A percentile compares a stretch with the other conserved stretches of the same genome.
These are phyloP conservation scores for Penicillium rolfsii DNA, from an alignment of 2,329 filamentous ascomycete genomes.

Conservation along the genomic window DNA sequence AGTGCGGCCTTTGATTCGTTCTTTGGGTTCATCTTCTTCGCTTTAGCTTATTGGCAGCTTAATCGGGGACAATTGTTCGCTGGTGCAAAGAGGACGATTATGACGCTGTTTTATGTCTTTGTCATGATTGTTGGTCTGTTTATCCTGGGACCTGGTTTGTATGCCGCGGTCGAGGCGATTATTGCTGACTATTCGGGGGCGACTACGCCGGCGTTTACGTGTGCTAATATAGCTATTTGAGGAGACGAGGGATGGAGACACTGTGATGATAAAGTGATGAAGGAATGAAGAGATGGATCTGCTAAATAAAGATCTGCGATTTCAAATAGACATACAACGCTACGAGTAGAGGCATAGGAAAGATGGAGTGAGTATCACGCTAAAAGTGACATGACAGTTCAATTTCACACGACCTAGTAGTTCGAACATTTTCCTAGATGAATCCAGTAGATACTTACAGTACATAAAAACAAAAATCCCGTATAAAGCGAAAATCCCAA, in stretches of 20 bases:
- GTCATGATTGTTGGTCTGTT: slow-evolving; percentile 54
- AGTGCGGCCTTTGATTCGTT: slow-evolving; percentile 55
- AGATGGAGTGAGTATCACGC: not conserved
- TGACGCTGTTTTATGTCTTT: slow-evolving; percentile 52
- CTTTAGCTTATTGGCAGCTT: slow-evolving; percentile 54
- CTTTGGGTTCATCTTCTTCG: slow-evolving; percentile 58
- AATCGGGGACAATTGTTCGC: slow-evolving; percentile 47
- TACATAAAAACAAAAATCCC: not conserved
- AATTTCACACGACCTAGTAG: not conserved
- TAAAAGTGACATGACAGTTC: not conserved
- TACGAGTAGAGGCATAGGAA: not conserved
- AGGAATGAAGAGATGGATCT: not conserved
- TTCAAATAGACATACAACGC: too few relatives aligned
- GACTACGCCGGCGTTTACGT: slow-evolving; percentile 54
- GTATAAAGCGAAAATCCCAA: not conserved
- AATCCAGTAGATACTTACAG: not conserved
- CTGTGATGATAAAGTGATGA: not conserved
- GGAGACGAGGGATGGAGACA: not conserved
- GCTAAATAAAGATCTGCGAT: not conserved
- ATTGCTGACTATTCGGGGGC: slow-evolving; percentile 54
- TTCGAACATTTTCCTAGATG: not conserved
- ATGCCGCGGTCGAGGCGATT: slow-evolving; percentile 57
- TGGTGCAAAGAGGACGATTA: slow-evolving; percentile 40
- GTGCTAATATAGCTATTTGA: slow-evolving; percentile 54
- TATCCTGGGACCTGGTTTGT: slow-evolving; percentile 56